Conservation (phyloP, 805 yeast species). For the Barnettozyma populi region DNA sequence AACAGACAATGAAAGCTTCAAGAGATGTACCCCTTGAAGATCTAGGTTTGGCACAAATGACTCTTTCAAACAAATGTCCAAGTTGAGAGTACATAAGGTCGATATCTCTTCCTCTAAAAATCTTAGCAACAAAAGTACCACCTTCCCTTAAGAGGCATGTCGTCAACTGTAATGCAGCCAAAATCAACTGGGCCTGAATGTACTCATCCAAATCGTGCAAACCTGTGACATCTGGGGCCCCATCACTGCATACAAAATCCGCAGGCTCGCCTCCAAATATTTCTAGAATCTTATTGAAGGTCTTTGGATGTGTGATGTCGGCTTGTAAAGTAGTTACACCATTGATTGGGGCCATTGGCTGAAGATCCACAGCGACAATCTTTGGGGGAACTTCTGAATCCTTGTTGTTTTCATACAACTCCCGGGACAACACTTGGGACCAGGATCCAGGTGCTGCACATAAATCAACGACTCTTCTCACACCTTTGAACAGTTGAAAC, state of each 20-base stretch:
- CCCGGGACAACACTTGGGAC: slow-evolving; percentile 88
- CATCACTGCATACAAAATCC: slow-evolving; percentile 94
- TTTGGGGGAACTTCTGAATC: slow-evolving; percentile 43
- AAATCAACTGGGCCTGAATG: slow-evolving; percentile 88
- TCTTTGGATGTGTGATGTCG: slow-evolving; percentile 94
- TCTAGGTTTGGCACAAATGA: slow-evolving; percentile 93
- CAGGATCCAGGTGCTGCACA: slow-evolving; percentile 99
- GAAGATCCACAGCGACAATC: slow-evolving; percentile 92
- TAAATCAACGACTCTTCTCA: slow-evolving; percentile 83
- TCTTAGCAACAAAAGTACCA: slow-evolving; percentile 93
- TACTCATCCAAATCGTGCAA: slow-evolving; percentile 95
- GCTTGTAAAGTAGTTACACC: slow-evolving; percentile 91
- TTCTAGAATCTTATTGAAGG: slow-evolving; percentile 67
- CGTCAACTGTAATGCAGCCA: slow-evolving; percentile 88
- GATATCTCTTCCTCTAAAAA: slow-evolving; percentile 93
- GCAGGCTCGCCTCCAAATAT: slow-evolving; percentile 90
- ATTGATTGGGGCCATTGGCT: slow-evolving; percentile 95
- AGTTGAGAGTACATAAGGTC: slow-evolving; percentile 91
- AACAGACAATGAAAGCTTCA: slow-evolving; percentile 90
- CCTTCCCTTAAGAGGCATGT: slow-evolving; percentile 85
- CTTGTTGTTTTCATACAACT: slow-evolving; percentile 43
- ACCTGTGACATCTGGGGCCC: slow-evolving; percentile 99
- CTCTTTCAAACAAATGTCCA: slow-evolving; percentile 77
- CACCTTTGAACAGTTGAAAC: slow-evolving; percentile 66
- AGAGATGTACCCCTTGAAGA: slow-evolving; percentile 91